Base-by-base conservation (phyloP, 495 filamentous ascomycete species). In the Chaetomidium leptoderma region DNA sequence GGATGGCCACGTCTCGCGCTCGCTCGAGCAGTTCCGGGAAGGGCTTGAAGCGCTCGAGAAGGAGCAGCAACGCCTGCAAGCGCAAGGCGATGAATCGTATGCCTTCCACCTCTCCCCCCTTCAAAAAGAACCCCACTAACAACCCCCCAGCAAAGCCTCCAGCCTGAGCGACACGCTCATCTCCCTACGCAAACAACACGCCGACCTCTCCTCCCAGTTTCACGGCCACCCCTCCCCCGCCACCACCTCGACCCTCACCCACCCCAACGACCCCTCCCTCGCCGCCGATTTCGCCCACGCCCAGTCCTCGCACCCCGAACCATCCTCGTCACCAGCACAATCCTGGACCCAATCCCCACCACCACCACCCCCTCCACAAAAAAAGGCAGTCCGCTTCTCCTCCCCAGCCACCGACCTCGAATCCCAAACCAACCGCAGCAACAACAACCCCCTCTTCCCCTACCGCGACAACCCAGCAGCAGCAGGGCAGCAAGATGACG, bases 1-100 rank as follows among this genome's bases (percentile, higher is more conserved):
- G 72, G 91, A 95, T 77, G 86, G 86, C 30, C 88, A 95, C 63
- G 93, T 97, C 60, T 91, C 90, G 6, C 80, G 89, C 42, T 96
- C 91, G 10, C 80, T 98, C 39, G 89, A 95, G 30, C 88, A 88
- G 36, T 81, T 98, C 49, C 83, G 83, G 40, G 89, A 91, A 60
- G 91, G 93, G 16, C 81, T 98, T 61, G 85, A 90, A 61, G 72
- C 81, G 13, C 75, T 95, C 23, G 85, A 89, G 64, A 78, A 82
- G 44, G 86, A 93, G 60, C 76, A 84, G 58, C 70, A 73, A 51
- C 78, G 81, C 29, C 71, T 90, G 30, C 76, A 85, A 55, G 81
- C 83, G 37, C 73, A 74, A 19, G 81, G 83, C 60, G 86, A 93
- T 42, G 71, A 75, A 60, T 63, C 70, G 80, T 83, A 76, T 27